A percentile compares a stretch with the other conserved stretches of the same genome.
Conservation (phyloP, 306 rosid genomes). For the Heteromeles arbutifolia region DNA sequence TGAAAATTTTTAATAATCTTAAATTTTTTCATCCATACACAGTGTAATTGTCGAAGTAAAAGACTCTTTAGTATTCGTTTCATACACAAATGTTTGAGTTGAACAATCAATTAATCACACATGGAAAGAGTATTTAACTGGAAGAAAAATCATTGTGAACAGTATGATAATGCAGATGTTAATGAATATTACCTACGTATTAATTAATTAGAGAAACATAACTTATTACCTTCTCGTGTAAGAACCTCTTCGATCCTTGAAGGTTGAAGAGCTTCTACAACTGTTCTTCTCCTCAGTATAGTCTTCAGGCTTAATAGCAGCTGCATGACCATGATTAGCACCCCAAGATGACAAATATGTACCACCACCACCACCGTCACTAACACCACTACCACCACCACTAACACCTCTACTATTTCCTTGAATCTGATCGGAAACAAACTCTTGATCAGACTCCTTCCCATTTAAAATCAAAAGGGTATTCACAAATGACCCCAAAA, state of each 20-base stretch:
- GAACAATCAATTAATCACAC: background rate
- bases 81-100: background rate
- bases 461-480: conserved; percentile 30
- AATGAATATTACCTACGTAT: background rate
- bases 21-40: too few species aligned
- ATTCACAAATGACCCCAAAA: conserved; percentile 38
- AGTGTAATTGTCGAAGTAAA: too few species aligned
- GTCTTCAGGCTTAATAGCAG: conserved; percentile 7
- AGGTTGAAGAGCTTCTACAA: conserved; percentile 20
- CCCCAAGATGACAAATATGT: conserved; percentile 4
- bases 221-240: conserved; percentile 52
- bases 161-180: background rate
- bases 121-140: background rate
- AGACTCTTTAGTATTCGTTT: background rate
- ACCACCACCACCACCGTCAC: background rate
- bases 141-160: background rate
- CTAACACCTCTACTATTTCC: background rate
- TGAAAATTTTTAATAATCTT: too few species aligned
- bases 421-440: conserved; percentile 1
- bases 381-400: background rate
- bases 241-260: conserved; percentile 44
- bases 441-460: background rate
- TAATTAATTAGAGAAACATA: background rate
- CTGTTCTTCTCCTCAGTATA: background rate
- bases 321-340: background rate